Evolutionary conservation across 768 basidiomycete genomes (phyloP).

Genomic region (Polyporus arcularius): DNA sequence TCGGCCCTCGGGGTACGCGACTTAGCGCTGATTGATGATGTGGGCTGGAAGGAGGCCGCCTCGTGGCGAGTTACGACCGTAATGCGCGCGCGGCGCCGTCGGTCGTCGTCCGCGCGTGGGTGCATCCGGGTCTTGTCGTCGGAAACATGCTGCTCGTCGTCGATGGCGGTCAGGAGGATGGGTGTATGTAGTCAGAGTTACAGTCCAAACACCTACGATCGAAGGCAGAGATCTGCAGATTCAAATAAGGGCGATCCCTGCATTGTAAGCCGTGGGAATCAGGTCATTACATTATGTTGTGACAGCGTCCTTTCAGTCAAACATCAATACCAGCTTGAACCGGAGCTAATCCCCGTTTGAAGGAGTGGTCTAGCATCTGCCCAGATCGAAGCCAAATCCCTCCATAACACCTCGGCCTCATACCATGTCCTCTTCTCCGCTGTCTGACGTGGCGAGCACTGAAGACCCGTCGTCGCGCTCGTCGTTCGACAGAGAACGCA

Average conservation of each 20-base stretch:
- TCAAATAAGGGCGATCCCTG: too few species aligned
- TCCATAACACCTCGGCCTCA: constrained; percentile 1
- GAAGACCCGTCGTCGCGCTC: constrained; percentile 20
- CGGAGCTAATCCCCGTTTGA: background rate
- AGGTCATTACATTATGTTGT: too few species aligned
- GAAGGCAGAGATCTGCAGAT: too few species aligned
- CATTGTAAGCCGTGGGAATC: too few species aligned
- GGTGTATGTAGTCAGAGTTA: too few species aligned
- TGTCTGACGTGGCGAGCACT: constrained; percentile 17
- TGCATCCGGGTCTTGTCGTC: background rate
- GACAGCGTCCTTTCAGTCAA: too few species aligned
- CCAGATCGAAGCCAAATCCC: background rate
- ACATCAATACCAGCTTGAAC: background rate
- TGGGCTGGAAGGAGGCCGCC: background rate
- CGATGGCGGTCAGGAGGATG: background rate
- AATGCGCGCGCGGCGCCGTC: background rate
- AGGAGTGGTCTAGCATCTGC: background rate
- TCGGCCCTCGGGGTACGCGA: background rate
- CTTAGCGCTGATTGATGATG: constrained; percentile 16
- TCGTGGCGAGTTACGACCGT: background rate
- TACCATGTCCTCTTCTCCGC: constrained; percentile 17
- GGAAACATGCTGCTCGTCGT: background rate
- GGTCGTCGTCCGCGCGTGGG: background rate
- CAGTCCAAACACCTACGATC: too few species aligned
- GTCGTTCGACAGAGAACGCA: constrained; percentile 30